A percentile compares a stretch with the other conserved stretches of the same genome.
These are phyloP conservation scores for Haplographium delicatum DNA, from an alignment of 495 filamentous ascomycete genomes.

Conservation along the genomic window DNA sequence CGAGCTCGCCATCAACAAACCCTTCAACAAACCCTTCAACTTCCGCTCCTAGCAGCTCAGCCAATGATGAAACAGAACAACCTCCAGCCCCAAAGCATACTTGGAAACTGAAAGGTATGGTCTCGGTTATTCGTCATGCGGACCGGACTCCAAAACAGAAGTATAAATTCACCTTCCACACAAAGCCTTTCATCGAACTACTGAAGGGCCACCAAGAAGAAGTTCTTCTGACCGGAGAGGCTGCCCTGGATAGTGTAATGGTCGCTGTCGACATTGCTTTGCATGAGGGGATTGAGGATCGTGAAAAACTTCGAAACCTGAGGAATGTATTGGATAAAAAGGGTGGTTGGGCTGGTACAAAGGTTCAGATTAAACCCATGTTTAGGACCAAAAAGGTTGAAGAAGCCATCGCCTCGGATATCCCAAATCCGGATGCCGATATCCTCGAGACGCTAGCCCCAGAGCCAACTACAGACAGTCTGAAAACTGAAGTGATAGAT, in stretches of 20 bases:
- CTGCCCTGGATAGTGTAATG: constrained; percentile 83
- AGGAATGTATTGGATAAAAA: constrained; percentile 86
- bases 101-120: constrained; percentile 98
- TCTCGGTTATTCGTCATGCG: constrained; percentile 91
- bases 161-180: constrained; percentile 98
- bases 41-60: constrained; percentile 28
- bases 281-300: constrained; percentile 73
- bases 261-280: constrained; percentile 77
- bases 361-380: constrained; percentile 99
- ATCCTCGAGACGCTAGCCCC: background rate
- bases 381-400: constrained; percentile 76
- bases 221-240: constrained; percentile 86
- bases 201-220: constrained; percentile 94
- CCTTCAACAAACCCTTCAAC: constrained; percentile 38
- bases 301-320: constrained; percentile 75
- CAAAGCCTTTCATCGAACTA: constrained; percentile 88
- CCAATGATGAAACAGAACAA: constrained; percentile 40
- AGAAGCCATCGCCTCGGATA: constrained; percentile 20
- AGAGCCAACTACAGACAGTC: background rate
- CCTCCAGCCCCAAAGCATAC: constrained; percentile 89
- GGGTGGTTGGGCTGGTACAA: constrained; percentile 88
- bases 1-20: constrained; percentile 37
- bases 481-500: constrained; percentile 6
- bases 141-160: constrained; percentile 98
- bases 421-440: background rate